These are phyloP conservation scores for Inga laurina DNA, from an alignment of 306 rosid genomes.

Conservation along the genomic window DNA sequence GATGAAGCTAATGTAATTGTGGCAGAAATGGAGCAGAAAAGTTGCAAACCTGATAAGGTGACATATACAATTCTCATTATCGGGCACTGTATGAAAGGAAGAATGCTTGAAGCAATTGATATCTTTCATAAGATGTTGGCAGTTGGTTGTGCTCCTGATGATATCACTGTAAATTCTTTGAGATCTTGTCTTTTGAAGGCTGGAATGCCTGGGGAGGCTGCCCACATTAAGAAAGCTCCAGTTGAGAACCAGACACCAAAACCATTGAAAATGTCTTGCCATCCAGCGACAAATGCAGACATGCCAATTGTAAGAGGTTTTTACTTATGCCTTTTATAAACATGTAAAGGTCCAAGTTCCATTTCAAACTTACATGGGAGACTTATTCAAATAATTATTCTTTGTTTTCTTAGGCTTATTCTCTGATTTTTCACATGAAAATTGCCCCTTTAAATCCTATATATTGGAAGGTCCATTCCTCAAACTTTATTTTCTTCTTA, in stretches of 20 bases:
- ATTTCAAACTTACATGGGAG: not conserved
- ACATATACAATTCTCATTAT: conserved; percentile 86
- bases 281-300: conserved; percentile 41
- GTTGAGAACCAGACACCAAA: conserved; percentile 33
- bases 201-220: conserved; percentile 81
- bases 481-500: not conserved
- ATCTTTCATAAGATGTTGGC: conserved; percentile 77
- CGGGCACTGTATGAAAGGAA: conserved; percentile 92
- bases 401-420: not conserved
- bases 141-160: conserved; percentile 67
- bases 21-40: conserved; percentile 73
- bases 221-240: conserved; percentile 48
- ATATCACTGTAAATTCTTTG: conserved; percentile 62
- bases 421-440: not conserved
- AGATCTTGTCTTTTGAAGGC: conserved; percentile 78
- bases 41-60: conserved; percentile 72
- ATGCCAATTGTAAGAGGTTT: conserved; percentile 36
- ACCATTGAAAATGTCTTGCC: conserved; percentile 28
- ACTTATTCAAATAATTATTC: not conserved
- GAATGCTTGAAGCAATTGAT: conserved; percentile 65
- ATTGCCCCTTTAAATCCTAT: not conserved
- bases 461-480: not conserved
- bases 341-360: not conserved
- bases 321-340: not conserved
- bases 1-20: conserved; percentile 77